Conservation (phyloP, 108 stramenopile genomes). For the Chaetoceros tenuissimus region DNA sequence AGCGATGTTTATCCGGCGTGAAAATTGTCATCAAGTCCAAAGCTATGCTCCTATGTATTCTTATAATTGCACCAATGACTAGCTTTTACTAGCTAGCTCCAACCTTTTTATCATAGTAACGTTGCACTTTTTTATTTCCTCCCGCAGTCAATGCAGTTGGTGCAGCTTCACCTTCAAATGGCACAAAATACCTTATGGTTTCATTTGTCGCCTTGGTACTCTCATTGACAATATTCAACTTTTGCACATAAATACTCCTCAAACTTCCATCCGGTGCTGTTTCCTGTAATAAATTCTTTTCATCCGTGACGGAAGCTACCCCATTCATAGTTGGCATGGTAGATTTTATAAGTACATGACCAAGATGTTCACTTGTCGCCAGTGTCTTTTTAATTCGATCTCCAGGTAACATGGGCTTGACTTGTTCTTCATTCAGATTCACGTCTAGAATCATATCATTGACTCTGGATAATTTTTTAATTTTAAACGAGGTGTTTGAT, state of each 20-base stretch:
- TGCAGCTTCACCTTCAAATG: constrained; percentile 8
- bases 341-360: constrained; percentile 45
- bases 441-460: constrained; percentile 68
- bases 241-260: constrained; percentile 47
- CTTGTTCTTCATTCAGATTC: constrained; percentile 39
- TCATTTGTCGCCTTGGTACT: constrained; percentile 46
- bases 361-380: constrained; percentile 53
- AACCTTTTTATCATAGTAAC: neutral
- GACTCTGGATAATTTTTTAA: constrained; percentile 68
- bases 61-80: too few species aligned
- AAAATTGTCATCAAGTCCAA: too few species aligned
- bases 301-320: constrained; percentile 60
- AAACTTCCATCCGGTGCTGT: neutral
- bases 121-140: neutral
- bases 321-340: constrained; percentile 78
- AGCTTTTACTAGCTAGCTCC: too few species aligned
- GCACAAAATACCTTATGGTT: constrained; percentile 64
- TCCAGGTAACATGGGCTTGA: constrained; percentile 42
- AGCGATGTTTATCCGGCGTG: too few species aligned
- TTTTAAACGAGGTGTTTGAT: constrained; percentile 27
- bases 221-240: constrained; percentile 62
- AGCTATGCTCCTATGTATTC: too few species aligned
- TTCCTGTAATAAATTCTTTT: constrained; percentile 50
- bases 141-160: neutral
- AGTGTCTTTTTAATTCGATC: constrained; percentile 57